These are phyloP conservation scores for Suhomyces canberraensis DNA, from an alignment of 805 yeast species.

Conservation along the genomic window DNA sequence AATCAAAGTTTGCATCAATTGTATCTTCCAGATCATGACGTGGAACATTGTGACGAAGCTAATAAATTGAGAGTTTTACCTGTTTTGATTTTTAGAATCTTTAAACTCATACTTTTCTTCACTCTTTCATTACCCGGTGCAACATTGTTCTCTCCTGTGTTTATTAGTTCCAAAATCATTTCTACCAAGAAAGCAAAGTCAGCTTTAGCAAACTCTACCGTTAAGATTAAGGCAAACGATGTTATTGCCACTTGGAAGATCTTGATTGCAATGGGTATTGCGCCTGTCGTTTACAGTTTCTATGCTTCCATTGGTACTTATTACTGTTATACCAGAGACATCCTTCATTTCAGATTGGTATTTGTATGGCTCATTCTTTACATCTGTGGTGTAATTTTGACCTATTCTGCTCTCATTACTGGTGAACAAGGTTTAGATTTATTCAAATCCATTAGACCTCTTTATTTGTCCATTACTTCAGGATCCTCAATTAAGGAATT, in stretches of 20 bases:
- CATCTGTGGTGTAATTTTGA: slow-evolving; percentile 63
- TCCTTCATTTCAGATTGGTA: slow-evolving; percentile 24
- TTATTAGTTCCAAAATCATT: slow-evolving; percentile 69
- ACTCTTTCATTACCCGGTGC: slow-evolving; percentile 84
- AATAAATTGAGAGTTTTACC: slow-evolving; percentile 48
- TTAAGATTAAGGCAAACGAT: slow-evolving; percentile 87
- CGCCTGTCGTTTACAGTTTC: slow-evolving; percentile 79
- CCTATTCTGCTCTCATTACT: slow-evolving; percentile 85
- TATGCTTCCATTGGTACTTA: slow-evolving; percentile 66
- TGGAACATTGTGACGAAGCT: slow-evolving; percentile 52
- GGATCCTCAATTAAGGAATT: slow-evolving; percentile 57
- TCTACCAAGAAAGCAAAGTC: slow-evolving; percentile 68
- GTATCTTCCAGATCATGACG: slow-evolving; percentile 55
- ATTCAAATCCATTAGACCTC: slow-evolving; percentile 77
- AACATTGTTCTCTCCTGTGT: slow-evolving; percentile 82
- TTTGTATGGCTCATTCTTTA: slow-evolving; percentile 48
- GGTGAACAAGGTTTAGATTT: slow-evolving; percentile 95
- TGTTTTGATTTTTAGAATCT: slow-evolving; percentile 54
- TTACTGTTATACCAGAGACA: slow-evolving; percentile 21
- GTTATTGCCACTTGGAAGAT: slow-evolving; percentile 98
- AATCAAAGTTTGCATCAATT: slow-evolving; percentile 54
- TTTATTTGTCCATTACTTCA: slow-evolving; percentile 61
- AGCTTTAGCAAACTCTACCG: slow-evolving; percentile 84
- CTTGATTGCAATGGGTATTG: slow-evolving; percentile 79
- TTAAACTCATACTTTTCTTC: slow-evolving; percentile 54